These are phyloP conservation scores for Phytophthora macrochlamydospora DNA, from an alignment of 352 stramenopile species.

Conservation along the genomic window DNA sequence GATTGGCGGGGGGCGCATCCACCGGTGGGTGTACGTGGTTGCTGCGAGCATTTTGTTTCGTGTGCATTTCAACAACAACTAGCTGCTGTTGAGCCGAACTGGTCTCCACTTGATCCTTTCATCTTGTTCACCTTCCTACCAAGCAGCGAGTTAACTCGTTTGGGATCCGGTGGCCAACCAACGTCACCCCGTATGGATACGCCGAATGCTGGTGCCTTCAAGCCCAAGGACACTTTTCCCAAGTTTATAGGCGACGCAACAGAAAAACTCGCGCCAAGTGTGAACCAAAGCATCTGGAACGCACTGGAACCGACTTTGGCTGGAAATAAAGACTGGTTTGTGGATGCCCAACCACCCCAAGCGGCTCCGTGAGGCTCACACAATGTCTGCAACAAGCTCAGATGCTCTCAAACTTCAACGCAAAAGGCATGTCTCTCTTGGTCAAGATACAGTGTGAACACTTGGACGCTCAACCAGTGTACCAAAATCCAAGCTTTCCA, in stretches of 20 bases:
- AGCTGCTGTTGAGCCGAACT: slow-evolving; percentile 3
- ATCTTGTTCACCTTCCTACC: slow-evolving; percentile 3
- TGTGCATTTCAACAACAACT: background rate
- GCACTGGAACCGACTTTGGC: slow-evolving; percentile 1
- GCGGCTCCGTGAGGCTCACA: slow-evolving; percentile 5
- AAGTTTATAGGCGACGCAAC: background rate
- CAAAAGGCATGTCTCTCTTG: slow-evolving; percentile 4
- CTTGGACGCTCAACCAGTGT: background rate
- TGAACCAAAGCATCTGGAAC: slow-evolving; percentile 3
- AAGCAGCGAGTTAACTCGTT: background rate
- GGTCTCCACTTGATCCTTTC: slow-evolving; percentile 11
- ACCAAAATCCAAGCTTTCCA: background rate
- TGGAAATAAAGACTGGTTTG: slow-evolving; percentile 5
- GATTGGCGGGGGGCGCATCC: too few relatives aligned
- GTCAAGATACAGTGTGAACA: slow-evolving; percentile 1
- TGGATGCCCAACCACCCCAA: background rate
- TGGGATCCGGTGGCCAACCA: background rate
- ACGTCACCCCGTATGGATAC: background rate
- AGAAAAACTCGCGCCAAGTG: slow-evolving; percentile 3
- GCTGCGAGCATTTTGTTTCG: background rate
- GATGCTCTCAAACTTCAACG: slow-evolving; percentile 10
- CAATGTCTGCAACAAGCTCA: slow-evolving; percentile 2
- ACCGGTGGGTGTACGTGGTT: background rate
- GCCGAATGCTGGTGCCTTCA: background rate
- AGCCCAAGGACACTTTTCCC: background rate